Base-by-base conservation (phyloP, 2,329 filamentous ascomycete genomes). In the Sclerotinia minor region DNA sequence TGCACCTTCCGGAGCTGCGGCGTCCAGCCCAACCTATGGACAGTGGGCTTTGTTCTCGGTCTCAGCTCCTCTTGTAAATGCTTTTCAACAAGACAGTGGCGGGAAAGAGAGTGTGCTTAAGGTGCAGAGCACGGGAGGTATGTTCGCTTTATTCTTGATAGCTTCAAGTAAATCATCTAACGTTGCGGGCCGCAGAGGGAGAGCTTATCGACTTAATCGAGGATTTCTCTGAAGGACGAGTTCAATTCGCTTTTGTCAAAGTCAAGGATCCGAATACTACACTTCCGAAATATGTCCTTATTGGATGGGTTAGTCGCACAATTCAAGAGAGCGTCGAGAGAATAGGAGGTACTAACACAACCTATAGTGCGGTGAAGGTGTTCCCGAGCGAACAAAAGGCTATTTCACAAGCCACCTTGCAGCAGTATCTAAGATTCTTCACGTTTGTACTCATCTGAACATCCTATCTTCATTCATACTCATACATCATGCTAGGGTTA, bases 351-450 rank as follows among this genome's bases (percentile, higher is more conserved):
- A 60, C 76, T 77, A 68, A 77, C 71, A 68, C 17, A 63, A 32
- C n/a, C 54, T 64, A 61, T 71, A 85, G 91, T 99, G 95, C 79
- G 95, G 95, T 73, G 94, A 96, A 77, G 95, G 95, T 74, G 95
- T 99, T 21, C 95, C 95, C n/a, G 95, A 99, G 81, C 86, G 94
- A 75, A 98, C 94, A 70, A 99, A 98, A 81, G 95, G 95, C 72
- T 98, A 98, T 81, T 99, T 99, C 78, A 97, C 92, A 73, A 97
- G 93, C 81, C 94, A 99, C 80, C 83, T 95, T 59, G 89, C 91
- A 69, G 90, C 92, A 59, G 93, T 98, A 49, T 89, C 93, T 70
- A 97, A 97, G 80, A 85, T 97, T 73, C 86, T 99, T 53, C 94
- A 97, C 81, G 89, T 89, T 77, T 63, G 81, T 77, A 21, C 35